Conservation (phyloP, 306 rosid species). For the Amphicarpaea edgeworthii region DNA sequence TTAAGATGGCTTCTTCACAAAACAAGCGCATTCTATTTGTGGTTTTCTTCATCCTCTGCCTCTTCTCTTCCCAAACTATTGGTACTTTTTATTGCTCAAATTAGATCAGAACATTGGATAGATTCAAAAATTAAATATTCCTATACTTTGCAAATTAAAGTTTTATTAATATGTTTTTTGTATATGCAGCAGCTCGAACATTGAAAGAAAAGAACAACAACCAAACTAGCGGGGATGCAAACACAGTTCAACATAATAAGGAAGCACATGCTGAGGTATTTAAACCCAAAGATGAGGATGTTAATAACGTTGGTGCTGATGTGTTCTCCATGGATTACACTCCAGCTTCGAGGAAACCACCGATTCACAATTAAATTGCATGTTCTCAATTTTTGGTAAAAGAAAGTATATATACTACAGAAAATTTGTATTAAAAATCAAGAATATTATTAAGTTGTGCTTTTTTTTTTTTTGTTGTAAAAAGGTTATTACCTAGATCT, state of each 20-base stretch:
- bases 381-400: slow-evolving; percentile 36
- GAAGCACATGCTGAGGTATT: slow-evolving; percentile 41
- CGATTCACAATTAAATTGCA: slow-evolving; percentile 80
- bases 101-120: neutral
- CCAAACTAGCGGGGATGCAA: neutral
- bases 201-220: slow-evolving; percentile 56
- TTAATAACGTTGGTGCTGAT: slow-evolving; percentile 46
- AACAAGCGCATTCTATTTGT: slow-evolving; percentile 62
- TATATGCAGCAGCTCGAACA: slow-evolving; percentile 66
- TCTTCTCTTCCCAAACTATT: slow-evolving; percentile 57
- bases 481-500: slow-evolving; percentile 21
- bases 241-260: slow-evolving; percentile 37
- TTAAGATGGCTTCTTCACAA: slow-evolving; percentile 54
- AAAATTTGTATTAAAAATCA: slow-evolving; percentile 10
- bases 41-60: slow-evolving; percentile 65
- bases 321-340: slow-evolving; percentile 80
- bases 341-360: slow-evolving; percentile 89
- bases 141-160: neutral
- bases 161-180: slow-evolving; percentile 19
- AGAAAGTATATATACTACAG: neutral
- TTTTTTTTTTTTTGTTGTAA: slow-evolving; percentile 9
- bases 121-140: neutral
- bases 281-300: slow-evolving; percentile 52
- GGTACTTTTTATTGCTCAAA: slow-evolving; percentile 50
- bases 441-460: neutral